Conservation (phyloP, 345 rosid genomes). For the Arabidopsis suecica region DNA sequence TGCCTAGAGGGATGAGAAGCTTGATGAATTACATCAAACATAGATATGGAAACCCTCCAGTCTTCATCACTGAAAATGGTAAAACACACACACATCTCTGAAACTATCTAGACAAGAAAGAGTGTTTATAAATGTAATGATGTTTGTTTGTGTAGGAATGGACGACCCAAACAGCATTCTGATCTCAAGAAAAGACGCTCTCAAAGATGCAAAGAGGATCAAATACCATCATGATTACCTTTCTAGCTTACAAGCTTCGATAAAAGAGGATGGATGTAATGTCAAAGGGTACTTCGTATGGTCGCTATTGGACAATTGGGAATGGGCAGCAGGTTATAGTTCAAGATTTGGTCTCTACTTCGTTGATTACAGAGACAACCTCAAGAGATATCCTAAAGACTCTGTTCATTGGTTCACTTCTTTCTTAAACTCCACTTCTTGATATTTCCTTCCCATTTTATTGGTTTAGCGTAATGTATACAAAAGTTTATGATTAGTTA, state of each 20-base stretch:
- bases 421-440: conserved; percentile 60
- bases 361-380: conserved; percentile 80
- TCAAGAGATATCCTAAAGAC: conserved; percentile 87
- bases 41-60: conserved; percentile 57
- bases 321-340: conserved; percentile 88
- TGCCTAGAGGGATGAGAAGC: conserved; percentile 65
- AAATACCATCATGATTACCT: conserved; percentile 82
- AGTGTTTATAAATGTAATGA: conserved; percentile 2
- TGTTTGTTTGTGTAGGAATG: conserved; percentile 67
- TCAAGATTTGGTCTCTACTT: conserved; percentile 93
- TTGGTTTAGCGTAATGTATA: conserved; percentile 1
- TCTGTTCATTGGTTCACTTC: conserved; percentile 94
- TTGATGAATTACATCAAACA: conserved; percentile 61
- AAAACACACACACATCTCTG: conserved; percentile 17
- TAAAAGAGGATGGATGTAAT: conserved; percentile 95
- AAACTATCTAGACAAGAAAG: not conserved
- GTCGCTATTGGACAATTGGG: conserved; percentile 95
- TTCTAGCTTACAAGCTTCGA: conserved; percentile 73
- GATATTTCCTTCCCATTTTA: not conserved
- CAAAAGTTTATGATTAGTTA: not conserved
- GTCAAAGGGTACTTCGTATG: conserved; percentile 94
- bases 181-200: conserved; percentile 58
- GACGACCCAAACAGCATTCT: conserved; percentile 70
- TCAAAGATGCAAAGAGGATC: conserved; percentile 83
- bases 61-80: conserved; percentile 66